Percentiles rank a stretch among this genome's conserved stretches.
Conservation (phyloP, 352 stramenopile species). For the Phytopythium litorale region DNA sequence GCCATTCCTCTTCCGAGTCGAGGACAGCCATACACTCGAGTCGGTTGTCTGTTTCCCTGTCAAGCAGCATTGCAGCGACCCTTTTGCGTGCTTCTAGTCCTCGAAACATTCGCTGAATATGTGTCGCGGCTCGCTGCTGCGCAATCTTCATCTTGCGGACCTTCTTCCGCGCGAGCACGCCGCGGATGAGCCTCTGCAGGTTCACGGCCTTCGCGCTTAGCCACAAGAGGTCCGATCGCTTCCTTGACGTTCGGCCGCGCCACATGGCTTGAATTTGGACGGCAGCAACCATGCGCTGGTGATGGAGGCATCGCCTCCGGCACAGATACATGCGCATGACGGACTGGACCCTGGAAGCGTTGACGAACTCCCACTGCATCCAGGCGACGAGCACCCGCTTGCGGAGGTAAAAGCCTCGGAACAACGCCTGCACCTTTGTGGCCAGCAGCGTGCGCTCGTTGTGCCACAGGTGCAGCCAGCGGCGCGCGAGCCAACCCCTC, state of each 20-base stretch:
- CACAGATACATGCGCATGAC: conserved; percentile 51
- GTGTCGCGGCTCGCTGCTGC: conserved; percentile 23
- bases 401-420: conserved; percentile 48
- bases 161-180: conserved; percentile 39
- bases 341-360: conserved; percentile 57
- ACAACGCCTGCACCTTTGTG: conserved; percentile 52
- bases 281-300: conserved; percentile 26
- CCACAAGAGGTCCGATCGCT: conserved; percentile 49
- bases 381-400: conserved; percentile 40
- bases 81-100: conserved; percentile 38
- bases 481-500: conserved; percentile 48
- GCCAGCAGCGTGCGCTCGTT: conserved; percentile 40
- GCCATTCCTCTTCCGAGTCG: conserved; percentile 69
- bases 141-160: conserved; percentile 12
- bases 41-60: conserved; percentile 61
- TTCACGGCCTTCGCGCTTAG: conserved; percentile 35
- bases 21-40: conserved; percentile 66
- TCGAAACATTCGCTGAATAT: conserved; percentile 72
- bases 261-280: conserved; percentile 65
- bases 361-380: conserved; percentile 56
- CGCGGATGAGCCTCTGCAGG: conserved; percentile 53
- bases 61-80: conserved; percentile 35
- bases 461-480: conserved; percentile 50
- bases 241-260: conserved; percentile 42
- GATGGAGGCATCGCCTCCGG: conserved; percentile 8